These are phyloP conservation scores for Ceratobasidium sp. DNA, from an alignment of 1,284 basidiomycete genomes.

Conservation along the genomic window DNA sequence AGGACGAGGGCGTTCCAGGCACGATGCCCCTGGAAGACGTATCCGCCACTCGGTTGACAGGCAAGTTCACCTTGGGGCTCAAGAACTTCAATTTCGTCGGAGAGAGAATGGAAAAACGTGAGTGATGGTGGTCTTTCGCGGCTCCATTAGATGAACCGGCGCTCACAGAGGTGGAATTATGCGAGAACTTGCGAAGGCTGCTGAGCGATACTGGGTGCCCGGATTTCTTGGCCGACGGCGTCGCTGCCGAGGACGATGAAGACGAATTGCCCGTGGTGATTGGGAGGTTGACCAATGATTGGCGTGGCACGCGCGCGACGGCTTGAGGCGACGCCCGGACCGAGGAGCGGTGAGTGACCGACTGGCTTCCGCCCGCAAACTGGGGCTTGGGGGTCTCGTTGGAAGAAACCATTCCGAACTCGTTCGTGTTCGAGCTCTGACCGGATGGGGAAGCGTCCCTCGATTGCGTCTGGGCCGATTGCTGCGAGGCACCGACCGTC, in stretches of 20 bases:
- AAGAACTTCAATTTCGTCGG: conserved; percentile 81
- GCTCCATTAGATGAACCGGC: conserved; percentile 42
- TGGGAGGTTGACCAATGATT: conserved; percentile 49
- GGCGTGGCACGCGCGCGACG: conserved; percentile 66
- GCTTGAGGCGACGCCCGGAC: conserved; percentile 66
- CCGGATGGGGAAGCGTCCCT: conserved; percentile 67
- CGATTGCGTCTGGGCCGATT: conserved; percentile 56
- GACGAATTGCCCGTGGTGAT: conserved; percentile 50
- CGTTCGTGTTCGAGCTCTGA: conserved; percentile 60
- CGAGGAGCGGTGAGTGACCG: conserved; percentile 53
- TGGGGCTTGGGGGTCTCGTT: conserved; percentile 40
- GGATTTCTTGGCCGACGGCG: conserved; percentile 60
- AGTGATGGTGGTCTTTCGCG: conserved; percentile 53
- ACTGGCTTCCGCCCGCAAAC: conserved; percentile 17
- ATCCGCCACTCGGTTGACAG: conserved; percentile 62
- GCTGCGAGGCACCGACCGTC: conserved; percentile 44
- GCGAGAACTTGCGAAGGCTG: conserved; percentile 74
- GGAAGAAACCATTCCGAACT: conserved; percentile 76
- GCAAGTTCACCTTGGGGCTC: conserved; percentile 72
- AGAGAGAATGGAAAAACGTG: conserved; percentile 74
- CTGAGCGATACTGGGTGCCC: conserved; percentile 69
- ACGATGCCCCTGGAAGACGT: conserved; percentile 57
- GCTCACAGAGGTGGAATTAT: conserved; percentile 57
- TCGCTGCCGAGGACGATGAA: conserved; percentile 52
- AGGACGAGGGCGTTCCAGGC: conserved; percentile 69